A percentile compares a stretch with the other conserved stretches of the same genome.
These are phyloP conservation scores for Collybiopsis luxurians DNA, from an alignment of 768 basidiomycete genomes.

Conservation along the genomic window DNA sequence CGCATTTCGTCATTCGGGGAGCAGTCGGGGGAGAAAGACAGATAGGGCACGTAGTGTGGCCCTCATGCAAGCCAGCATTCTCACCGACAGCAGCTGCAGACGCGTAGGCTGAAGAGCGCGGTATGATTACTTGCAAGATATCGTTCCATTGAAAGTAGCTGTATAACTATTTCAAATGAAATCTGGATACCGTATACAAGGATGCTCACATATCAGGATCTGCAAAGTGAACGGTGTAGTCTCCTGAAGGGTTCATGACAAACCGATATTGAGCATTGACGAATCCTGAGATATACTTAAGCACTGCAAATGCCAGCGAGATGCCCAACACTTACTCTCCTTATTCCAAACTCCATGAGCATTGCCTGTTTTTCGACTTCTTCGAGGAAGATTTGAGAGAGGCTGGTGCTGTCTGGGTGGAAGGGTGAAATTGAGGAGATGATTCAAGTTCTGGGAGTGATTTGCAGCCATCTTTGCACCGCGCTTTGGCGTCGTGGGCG, in stretches of 20 bases:
- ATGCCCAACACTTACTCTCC: conserved; percentile 67
- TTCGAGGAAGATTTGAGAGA: conserved; percentile 57
- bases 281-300: conserved; percentile 55
- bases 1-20: conserved; percentile 95
- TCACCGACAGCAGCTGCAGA: conserved; percentile 53
- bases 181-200: conserved; percentile 9
- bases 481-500: conserved; percentile 50
- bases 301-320: background rate
- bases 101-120: conserved; percentile 73
- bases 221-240: conserved; percentile 93
- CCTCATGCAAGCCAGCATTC: conserved; percentile 46
- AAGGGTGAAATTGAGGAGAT: conserved; percentile 92
- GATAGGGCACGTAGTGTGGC: conserved; percentile 84
- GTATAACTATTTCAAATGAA: background rate
- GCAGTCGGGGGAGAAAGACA: conserved; percentile 90
- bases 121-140: conserved; percentile 92
- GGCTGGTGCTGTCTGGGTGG: conserved; percentile 80
- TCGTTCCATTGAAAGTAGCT: conserved; percentile 97
- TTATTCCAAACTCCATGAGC: conserved; percentile 79
- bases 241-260: conserved; percentile 89
- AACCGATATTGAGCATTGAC: conserved; percentile 97
- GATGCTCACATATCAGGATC: conserved; percentile 89
- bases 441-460: conserved; percentile 64
- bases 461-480: conserved; percentile 61
- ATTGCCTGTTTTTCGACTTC: conserved; percentile 67